Base-by-base conservation (phyloP, 2,329 filamentous ascomycete species). In the Alternaria atra region DNA sequence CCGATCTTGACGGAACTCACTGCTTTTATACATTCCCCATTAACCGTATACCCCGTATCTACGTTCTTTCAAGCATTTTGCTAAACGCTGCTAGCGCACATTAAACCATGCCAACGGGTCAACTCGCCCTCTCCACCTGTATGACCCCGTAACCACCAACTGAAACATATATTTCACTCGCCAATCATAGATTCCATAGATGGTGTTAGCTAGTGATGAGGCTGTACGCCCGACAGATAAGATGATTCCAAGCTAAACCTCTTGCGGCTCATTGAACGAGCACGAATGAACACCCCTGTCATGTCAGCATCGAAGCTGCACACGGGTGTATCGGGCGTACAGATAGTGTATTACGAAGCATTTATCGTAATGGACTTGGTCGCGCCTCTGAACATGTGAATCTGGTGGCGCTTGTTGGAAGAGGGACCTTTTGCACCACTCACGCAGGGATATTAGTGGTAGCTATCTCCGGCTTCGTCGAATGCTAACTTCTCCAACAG, bases 201-300 rank as follows among this genome's bases (percentile, higher is more conserved):
- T 9, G 32, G 17, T 37, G 30, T 7, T 25, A 37, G 20, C 15
- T 13, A 27, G 46, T 35, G 46, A 50, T 34, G 20, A 27, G 13
- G 32, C 32, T 50, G 46, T 17, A 50, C 46, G 46, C 46, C 46
- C 20, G 32, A 15, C 32, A 30, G 32, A 50, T 37, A 25, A 48
- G 30, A 32, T 37, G 30, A 12, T 44, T 15, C 4, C 13, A 44
- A 52, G 37, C 60, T 63, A 63, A 20, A 27, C 61, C 50, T 32
- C 43, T 61, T 63, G 61, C 61, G 61, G 61, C 61, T 63, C 54
- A 61, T 54, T 63, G 58, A 44, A 55, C 61, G 61, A 63, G 55
- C 40, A 58, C 39, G 39, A 42, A 42, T 25, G 39, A 15, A 6
- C 20, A 42, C 39, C 39, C 39, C 20, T 42, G 39, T 42, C 39